Conservation (phyloP, 495 filamentous ascomycete genomes). For the Podospora tetraspora region DNA sequence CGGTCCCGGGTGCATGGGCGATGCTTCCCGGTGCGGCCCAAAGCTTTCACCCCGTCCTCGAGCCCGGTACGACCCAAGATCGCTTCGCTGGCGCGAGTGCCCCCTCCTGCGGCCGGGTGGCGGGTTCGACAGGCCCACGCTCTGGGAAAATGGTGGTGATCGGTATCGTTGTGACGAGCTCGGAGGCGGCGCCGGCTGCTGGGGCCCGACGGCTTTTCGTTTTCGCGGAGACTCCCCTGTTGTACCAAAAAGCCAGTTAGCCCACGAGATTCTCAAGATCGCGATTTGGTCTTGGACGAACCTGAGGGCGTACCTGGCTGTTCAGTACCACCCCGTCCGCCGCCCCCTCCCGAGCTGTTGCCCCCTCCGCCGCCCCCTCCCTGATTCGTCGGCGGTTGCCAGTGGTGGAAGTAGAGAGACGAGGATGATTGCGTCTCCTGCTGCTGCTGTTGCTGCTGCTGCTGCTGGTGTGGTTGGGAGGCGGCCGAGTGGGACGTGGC, state of each 20-base stretch:
- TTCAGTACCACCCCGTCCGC: conserved; percentile 45
- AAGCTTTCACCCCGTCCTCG: conserved; percentile 35
- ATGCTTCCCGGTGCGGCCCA: conserved; percentile 37
- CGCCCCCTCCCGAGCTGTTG: conserved; percentile 24
- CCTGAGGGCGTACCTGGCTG: conserved; percentile 62
- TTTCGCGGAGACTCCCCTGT: conserved; percentile 64
- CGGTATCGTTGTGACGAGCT: conserved; percentile 46
- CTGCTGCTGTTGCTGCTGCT: conserved; percentile 18
- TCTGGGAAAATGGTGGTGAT: conserved; percentile 53
- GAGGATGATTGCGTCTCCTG: conserved; percentile 49
- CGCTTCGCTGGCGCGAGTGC: conserved; percentile 66
- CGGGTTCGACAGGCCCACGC: conserved; percentile 50
- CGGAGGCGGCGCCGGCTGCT: conserved; percentile 53
- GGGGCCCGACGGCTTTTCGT: conserved; percentile 63
- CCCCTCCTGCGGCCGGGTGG: conserved; percentile 56
- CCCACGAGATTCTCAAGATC: conserved; percentile 44
- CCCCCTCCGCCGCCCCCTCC: conserved; percentile 33
- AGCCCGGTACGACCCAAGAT: conserved; percentile 49
- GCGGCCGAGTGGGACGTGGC: conserved; percentile 29
- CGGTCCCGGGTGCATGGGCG: conserved; percentile 34
- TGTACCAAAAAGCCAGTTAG: conserved; percentile 48
- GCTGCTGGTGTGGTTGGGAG: conserved; percentile 32
- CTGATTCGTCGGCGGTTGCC: conserved; percentile 71
- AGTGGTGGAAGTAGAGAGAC: conserved; percentile 86
- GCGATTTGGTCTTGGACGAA: conserved; percentile 55